Conservation (phyloP, 1,284 basidiomycete species). For the Apiotrichum mycotoxinovorans region DNA sequence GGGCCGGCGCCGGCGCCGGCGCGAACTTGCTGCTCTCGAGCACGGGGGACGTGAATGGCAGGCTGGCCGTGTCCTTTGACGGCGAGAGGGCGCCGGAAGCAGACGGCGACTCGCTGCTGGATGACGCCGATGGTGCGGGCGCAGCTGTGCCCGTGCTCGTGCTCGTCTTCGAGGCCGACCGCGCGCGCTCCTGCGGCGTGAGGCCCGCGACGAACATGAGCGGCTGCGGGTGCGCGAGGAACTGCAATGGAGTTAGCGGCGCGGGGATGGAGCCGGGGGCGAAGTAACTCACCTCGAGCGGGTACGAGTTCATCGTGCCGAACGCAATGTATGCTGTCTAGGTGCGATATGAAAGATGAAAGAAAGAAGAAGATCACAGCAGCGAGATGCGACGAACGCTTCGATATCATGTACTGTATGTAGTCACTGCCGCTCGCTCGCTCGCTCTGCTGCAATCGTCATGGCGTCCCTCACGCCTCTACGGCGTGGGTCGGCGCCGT, state of each 20-base stretch:
- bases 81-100: not conserved
- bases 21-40: not conserved
- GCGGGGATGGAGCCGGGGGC: no score
- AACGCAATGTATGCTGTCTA: not conserved
- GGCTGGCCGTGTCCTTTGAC: not conserved
- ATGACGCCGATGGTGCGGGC: not conserved
- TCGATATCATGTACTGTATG: no score
- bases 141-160: not conserved
- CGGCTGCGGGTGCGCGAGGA: conserved; percentile 74
- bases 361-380: not conserved
- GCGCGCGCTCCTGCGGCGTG: conserved; percentile 36
- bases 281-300: conserved; percentile 66
- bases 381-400: not conserved
- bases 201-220: conserved; percentile 91
- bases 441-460: no score
- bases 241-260: no score
- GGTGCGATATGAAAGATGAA: not conserved
- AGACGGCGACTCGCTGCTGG: not conserved
- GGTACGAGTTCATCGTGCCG: conserved; percentile 79
- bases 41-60: not conserved
- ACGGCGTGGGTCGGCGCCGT: not conserved
- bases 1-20: not conserved
- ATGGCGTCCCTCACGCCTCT: not conserved
- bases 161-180: not conserved
- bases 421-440: no score